These are phyloP conservation scores for Neospora caninum DNA, from an alignment of 169 alveolate genomes.

Conservation along the genomic window DNA sequence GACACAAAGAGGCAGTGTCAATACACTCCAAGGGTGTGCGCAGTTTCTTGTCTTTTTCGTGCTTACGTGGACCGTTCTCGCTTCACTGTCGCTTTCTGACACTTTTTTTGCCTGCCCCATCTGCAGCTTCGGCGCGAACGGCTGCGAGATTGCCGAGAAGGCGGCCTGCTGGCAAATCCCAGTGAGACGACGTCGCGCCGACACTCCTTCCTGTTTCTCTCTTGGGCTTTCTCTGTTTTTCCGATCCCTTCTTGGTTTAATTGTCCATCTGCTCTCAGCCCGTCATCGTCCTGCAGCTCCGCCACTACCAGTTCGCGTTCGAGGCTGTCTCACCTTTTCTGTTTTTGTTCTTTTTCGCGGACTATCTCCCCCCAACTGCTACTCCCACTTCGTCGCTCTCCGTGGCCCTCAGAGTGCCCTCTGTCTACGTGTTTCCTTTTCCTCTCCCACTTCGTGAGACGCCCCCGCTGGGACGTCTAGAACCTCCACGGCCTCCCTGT, in stretches of 20 bases:
- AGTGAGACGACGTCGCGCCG: slow-evolving; percentile 50
- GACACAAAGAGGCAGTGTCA: no score
- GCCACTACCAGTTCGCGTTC: background rate
- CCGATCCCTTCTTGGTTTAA: slow-evolving; percentile 27
- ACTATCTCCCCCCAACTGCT: background rate
- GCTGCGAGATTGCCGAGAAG: slow-evolving; percentile 64
- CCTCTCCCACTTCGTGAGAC: no score
- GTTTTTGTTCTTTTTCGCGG: background rate
- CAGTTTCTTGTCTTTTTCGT: no score
- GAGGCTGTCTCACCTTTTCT: background rate
- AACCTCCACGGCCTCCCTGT: no score
- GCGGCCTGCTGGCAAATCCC: slow-evolving; percentile 66
- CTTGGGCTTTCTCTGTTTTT: slow-evolving; percentile 50
- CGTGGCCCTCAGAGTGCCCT: no score
- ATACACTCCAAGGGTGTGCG: no score
- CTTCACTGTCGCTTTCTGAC: background rate
- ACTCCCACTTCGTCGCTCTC: background rate
- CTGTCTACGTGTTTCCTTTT: background rate
- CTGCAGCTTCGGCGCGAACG: slow-evolving; percentile 64
- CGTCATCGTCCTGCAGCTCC: background rate
- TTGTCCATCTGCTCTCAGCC: background rate
- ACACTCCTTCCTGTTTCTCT: slow-evolving; percentile 38
- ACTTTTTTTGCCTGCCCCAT: background rate
- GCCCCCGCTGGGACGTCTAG: no score
- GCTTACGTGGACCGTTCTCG: no score